Conservation (phyloP, 768 basidiomycete genomes). For the Dentipellis sp. region DNA sequence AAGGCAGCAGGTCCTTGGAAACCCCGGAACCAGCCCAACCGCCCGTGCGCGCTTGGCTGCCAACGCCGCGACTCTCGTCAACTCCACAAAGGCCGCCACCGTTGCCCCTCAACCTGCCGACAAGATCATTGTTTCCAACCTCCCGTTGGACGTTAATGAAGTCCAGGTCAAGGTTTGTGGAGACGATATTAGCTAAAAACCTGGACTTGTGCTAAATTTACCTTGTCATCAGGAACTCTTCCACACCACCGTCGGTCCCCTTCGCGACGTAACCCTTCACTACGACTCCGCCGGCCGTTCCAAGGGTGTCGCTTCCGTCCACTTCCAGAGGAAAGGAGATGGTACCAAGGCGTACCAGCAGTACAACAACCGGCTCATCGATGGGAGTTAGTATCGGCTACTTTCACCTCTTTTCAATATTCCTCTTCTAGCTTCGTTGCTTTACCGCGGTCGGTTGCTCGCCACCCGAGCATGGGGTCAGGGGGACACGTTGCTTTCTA, state of each 20-base stretch:
- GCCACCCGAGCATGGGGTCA: background rate
- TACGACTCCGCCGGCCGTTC: slow-evolving; percentile 82
- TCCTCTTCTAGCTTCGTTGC: slow-evolving; percentile 16
- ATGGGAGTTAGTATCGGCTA: slow-evolving; percentile 97
- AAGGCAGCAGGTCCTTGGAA: slow-evolving; percentile 58
- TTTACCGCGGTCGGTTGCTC: slow-evolving; percentile 4
- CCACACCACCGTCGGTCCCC: slow-evolving; percentile 78
- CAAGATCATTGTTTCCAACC: slow-evolving; percentile 95
- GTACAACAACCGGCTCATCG: slow-evolving; percentile 98
- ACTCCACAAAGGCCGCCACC: slow-evolving; percentile 28
- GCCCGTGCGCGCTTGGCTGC: slow-evolving; percentile 44
- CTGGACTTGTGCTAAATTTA: slow-evolving; percentile 1
- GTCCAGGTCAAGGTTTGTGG: slow-evolving; percentile 77
- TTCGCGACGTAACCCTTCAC: slow-evolving; percentile 75
- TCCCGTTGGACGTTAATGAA: slow-evolving; percentile 91
- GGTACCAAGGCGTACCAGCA: slow-evolving; percentile 86
- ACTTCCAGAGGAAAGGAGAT: slow-evolving; percentile 81
- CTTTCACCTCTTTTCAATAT: slow-evolving; percentile 25
- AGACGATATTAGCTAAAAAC: background rate
- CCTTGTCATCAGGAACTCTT: slow-evolving; percentile 71
- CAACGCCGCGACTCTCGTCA: slow-evolving; percentile 21
- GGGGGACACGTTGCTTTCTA: slow-evolving; percentile 4
- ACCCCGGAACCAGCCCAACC: slow-evolving; percentile 33
- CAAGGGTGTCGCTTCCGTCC: slow-evolving; percentile 83
- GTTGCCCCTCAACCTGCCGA: slow-evolving; percentile 41